phyloP scores from a whole-genome alignment of 1,139 yeast genomes.

The Cylindricascospora bacillispora region DNA sequence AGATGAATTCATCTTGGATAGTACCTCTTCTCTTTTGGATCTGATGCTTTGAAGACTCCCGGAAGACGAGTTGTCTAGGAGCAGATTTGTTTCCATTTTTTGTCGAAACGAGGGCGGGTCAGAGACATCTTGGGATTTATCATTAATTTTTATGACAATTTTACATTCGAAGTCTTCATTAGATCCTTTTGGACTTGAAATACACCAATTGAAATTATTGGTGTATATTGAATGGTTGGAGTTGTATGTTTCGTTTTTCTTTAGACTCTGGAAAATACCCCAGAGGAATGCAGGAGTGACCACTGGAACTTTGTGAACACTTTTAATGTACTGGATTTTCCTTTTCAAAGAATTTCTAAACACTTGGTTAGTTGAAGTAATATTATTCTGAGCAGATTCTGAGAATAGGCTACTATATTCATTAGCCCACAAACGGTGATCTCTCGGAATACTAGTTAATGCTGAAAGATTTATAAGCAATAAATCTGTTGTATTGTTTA shows the following conservation, averaged over 20 bases:
- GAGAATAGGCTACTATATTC: constrained; percentile 19
- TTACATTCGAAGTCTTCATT: constrained; percentile 12
- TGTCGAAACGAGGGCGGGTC: too few species aligned
- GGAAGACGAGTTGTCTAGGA: too few species aligned
- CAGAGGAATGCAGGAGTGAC: constrained; percentile 24
- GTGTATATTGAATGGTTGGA: constrained; percentile 10
- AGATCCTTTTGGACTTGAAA: constrained; percentile 21
- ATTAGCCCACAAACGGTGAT: constrained; percentile 21
- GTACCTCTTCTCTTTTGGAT: too few species aligned
- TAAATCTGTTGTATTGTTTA: constrained; percentile 48
- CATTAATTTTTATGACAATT: constrained; percentile 2
- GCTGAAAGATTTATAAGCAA: constrained; percentile 45
- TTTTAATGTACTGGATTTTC: constrained; percentile 34
- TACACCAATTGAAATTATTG: constrained; percentile 23
- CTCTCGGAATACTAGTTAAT: constrained; percentile 24
- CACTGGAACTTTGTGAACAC: constrained; percentile 31
- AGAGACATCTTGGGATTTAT: too few species aligned
- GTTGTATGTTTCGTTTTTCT: constrained; percentile 2
- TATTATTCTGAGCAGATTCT: constrained; percentile 6
- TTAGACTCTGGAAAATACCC: constrained; percentile 15
- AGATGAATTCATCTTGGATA: too few species aligned
- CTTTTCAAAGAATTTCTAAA: constrained; percentile 24
- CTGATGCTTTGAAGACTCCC: too few species aligned
- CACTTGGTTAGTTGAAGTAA: constrained; percentile 13
- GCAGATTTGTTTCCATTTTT: too few species aligned